A percentile compares a stretch with the other conserved stretches of the same genome.
These are phyloP conservation scores for Panaeolus papilionaceus DNA, from an alignment of 768 basidiomycete species.

Conservation along the genomic window DNA sequence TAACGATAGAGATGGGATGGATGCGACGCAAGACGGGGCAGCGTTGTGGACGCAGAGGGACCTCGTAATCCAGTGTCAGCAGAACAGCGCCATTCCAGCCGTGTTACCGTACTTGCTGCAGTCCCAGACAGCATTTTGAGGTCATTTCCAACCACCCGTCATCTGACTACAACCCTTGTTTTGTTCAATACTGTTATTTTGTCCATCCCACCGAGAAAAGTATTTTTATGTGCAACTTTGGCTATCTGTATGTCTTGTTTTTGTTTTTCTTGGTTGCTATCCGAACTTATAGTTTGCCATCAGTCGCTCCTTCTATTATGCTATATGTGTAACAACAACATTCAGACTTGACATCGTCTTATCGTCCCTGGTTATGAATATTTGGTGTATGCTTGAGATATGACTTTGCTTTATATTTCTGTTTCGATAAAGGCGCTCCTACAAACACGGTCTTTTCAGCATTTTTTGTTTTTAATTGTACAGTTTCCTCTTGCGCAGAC, in stretches of 20 bases:
- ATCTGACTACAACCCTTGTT: constrained; percentile 6
- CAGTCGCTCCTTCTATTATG: constrained; percentile 5
- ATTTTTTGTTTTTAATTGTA: neutral
- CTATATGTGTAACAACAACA: constrained; percentile 8
- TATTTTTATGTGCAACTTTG: constrained; percentile 21
- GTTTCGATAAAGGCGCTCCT: neutral
- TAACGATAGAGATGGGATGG: constrained; percentile 32
- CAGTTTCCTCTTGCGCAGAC: neutral
- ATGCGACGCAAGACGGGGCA: constrained; percentile 37
- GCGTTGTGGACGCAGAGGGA: constrained; percentile 83
- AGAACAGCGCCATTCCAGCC: constrained; percentile 86
- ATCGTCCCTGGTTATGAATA: neutral
- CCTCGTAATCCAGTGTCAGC: constrained; percentile 82
- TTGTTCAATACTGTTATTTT: neutral
- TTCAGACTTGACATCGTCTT: neutral
- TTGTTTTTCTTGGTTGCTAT: neutral
- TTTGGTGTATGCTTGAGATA: neutral
- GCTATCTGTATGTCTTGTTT: constrained; percentile 22
- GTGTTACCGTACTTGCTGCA: constrained; percentile 66
- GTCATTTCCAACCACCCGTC: constrained; percentile 8
- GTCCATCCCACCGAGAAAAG: neutral
- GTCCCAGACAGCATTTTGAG: constrained; percentile 19
- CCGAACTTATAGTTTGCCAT: neutral
- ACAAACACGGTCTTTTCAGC: neutral
- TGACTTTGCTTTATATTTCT: neutral